These are phyloP conservation scores for Saccharomycopsis olivae DNA, from an alignment of 805 yeast genomes.

Conservation along the genomic window DNA sequence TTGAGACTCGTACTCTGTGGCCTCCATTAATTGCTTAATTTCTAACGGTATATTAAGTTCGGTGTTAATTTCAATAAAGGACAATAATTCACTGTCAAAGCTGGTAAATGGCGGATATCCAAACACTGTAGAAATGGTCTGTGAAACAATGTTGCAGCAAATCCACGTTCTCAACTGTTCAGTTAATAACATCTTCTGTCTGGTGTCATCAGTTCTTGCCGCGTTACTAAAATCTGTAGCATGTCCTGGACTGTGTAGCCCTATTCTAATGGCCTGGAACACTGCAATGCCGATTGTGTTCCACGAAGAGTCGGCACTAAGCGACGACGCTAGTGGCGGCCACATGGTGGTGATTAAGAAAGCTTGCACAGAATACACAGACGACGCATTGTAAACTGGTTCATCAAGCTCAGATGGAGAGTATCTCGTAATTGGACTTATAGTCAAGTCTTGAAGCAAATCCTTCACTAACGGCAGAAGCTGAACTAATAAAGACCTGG, in stretches of 20 bases:
- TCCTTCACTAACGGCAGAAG: conserved; percentile 65
- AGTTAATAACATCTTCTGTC: conserved; percentile 34
- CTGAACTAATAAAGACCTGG: conserved; percentile 39
- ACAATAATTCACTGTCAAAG: conserved; percentile 59
- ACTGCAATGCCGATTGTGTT: conserved; percentile 88
- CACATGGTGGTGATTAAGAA: conserved; percentile 79
- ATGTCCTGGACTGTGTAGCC: conserved; percentile 73
- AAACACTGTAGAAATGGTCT: conserved; percentile 80
- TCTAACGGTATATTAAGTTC: conserved; percentile 38
- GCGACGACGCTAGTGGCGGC: conserved; percentile 93
- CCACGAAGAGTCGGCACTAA: conserved; percentile 95
- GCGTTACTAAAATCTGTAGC: conserved; percentile 42
- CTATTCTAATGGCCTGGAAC: conserved; percentile 86
- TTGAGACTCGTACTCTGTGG: conserved; percentile 80
- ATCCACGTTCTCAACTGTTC: conserved; percentile 91
- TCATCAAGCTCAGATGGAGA: conserved; percentile 70
- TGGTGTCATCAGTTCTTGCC: conserved; percentile 24
- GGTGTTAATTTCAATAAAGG: conserved; percentile 27
- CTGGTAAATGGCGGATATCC: conserved; percentile 92
- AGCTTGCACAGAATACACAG: conserved; percentile 92
- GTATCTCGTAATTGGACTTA: conserved; percentile 80
- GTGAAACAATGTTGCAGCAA: conserved; percentile 84
- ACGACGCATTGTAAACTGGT: conserved; percentile 77
- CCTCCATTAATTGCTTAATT: conserved; percentile 69
- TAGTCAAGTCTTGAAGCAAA: conserved; percentile 76